phyloP scores from a whole-genome alignment of 2,329 filamentous ascomycete species.

The Ceratocystiopsis minuta region DNA sequence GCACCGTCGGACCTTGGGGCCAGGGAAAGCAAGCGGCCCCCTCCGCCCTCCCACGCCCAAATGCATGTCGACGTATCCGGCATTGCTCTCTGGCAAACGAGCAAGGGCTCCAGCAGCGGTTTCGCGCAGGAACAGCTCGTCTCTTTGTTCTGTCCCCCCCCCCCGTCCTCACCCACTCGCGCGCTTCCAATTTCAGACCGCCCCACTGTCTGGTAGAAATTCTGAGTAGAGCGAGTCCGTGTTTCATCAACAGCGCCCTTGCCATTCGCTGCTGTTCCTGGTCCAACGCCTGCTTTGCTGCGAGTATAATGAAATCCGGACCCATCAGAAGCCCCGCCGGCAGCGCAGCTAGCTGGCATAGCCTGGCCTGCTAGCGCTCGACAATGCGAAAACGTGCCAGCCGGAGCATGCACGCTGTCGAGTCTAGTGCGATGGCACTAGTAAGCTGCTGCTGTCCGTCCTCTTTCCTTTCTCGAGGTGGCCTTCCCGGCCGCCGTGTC shows the following conservation, averaged over 20 bases:
- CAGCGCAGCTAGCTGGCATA: background rate
- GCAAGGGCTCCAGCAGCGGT: too few species aligned
- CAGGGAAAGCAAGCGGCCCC: too few species aligned
- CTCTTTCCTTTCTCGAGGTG: background rate
- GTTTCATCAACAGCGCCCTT: too few species aligned
- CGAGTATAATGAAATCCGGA: background rate
- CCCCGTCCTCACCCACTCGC: background rate
- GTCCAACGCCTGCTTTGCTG: background rate
- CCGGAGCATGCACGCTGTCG: conserved; percentile 6
- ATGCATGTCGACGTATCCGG: too few species aligned
- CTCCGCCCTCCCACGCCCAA: too few species aligned
- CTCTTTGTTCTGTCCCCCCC: too few species aligned
- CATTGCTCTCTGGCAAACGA: too few species aligned
- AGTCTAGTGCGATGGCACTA: conserved; percentile 5
- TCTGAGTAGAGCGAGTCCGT: too few species aligned
- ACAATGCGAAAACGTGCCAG: conserved; percentile 2
- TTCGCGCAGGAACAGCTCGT: background rate
- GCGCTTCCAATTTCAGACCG: too few species aligned
- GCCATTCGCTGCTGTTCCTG: background rate
- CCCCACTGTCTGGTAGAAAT: too few species aligned
- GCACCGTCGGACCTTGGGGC: too few species aligned
- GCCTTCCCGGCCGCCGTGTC: background rate
- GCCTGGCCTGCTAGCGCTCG: background rate
- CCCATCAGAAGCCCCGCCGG: conserved; percentile 1
- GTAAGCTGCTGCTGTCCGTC: background rate